Evolutionary conservation across 2,329 filamentous ascomycete species (phyloP).

Genomic region (Trichoderma hamatum): DNA sequence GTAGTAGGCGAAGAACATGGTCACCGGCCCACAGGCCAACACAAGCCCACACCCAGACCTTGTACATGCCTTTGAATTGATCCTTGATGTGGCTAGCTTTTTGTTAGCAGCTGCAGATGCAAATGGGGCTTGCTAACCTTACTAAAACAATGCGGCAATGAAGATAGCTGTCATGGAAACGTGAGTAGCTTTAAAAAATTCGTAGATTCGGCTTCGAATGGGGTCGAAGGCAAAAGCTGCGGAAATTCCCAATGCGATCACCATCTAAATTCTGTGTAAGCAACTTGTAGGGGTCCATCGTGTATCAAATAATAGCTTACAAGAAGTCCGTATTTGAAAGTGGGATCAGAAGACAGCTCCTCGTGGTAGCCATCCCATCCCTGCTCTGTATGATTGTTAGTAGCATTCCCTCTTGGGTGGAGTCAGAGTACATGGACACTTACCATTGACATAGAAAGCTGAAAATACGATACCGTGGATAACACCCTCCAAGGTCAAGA

Average conservation of each 20-base stretch:
- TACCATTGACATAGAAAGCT: conserved; percentile 29
- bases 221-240: conserved; percentile 21
- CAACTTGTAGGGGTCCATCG: background rate
- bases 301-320: background rate
- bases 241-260: conserved; percentile 21
- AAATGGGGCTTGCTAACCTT: conserved; percentile 32
- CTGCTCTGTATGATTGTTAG: conserved; percentile 15
- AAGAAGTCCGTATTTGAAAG: conserved; percentile 24
- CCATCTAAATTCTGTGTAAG: conserved; percentile 16
- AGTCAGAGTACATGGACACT: background rate
- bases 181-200: conserved; percentile 49
- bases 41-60: conserved; percentile 43
- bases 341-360: conserved; percentile 16
- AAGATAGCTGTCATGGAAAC: conserved; percentile 51
- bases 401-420: background rate
- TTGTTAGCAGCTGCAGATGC: background rate
- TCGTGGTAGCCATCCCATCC: conserved; percentile 27
- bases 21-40: conserved; percentile 50
- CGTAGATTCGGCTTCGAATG: conserved; percentile 42
- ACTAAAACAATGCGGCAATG: conserved; percentile 51
- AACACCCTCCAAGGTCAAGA: conserved; percentile 60
- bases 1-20: conserved; percentile 46
- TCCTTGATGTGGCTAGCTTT: conserved; percentile 28
- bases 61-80: conserved; percentile 30
- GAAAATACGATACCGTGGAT: conserved; percentile 47